phyloP scores from a whole-genome alignment of 257 asterid genomes.

The Pogostemon cablin region DNA sequence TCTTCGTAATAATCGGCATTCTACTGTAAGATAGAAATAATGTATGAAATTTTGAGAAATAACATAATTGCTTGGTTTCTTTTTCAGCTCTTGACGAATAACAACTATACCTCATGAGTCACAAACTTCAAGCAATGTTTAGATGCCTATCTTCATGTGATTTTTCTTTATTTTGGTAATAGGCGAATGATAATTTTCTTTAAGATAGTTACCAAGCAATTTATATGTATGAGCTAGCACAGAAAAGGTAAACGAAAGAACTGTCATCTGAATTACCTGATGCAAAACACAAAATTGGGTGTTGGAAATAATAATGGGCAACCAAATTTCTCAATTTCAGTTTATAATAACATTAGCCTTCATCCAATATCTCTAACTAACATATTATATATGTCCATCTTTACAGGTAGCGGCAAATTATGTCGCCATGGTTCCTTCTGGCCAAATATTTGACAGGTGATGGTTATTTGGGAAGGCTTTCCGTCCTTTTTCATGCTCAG shows the following conservation, averaged over 20 bases:
- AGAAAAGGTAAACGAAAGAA: background rate
- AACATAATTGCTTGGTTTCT: background rate
- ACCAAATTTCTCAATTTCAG: background rate
- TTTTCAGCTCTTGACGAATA: background rate
- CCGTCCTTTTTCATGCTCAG: background rate
- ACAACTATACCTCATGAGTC: background rate
- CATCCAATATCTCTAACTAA: constrained; percentile 25
- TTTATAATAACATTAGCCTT: constrained; percentile 11
- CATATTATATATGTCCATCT: constrained; percentile 5
- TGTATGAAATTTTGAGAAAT: background rate
- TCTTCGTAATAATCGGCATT: background rate
- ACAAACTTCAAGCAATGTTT: too few species aligned
- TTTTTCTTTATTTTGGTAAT: background rate
- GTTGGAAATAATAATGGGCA: background rate
- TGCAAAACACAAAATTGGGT: background rate
- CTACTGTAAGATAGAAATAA: background rate
- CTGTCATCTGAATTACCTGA: background rate
- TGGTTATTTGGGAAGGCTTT: background rate
- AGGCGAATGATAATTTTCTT: background rate
- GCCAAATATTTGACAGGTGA: constrained; percentile 97
- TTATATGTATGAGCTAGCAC: background rate
- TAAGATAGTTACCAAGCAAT: background rate
- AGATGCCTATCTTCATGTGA: background rate
- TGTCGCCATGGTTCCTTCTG: constrained; percentile 97
- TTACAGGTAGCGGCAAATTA: constrained; percentile 93